A percentile compares a stretch with the other conserved stretches of the same genome.
Conservation (phyloP, 106 monocot species). For the Dioscorea zingiberensis region DNA sequence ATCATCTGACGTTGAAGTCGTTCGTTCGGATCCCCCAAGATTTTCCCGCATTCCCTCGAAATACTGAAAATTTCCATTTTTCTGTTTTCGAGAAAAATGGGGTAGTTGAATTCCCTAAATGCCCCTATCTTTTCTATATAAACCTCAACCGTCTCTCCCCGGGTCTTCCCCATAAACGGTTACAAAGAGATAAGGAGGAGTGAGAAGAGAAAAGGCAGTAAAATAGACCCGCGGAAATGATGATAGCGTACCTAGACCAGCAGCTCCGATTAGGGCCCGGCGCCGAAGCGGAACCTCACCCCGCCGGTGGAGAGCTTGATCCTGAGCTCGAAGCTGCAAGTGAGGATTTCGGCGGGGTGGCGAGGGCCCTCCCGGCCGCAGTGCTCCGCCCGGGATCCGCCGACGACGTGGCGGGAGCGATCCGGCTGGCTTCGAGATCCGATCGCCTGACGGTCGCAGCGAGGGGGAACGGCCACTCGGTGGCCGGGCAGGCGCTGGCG, state of each 20-base stretch:
- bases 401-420: background rate
- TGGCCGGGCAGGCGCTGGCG: slow-evolving; percentile 63
- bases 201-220: background rate
- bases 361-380: background rate
- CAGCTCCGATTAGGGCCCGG: background rate
- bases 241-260: slow-evolving; percentile 9
- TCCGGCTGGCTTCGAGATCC: background rate
- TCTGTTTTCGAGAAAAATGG: no score
- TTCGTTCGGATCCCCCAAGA: no score
- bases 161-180: no score
- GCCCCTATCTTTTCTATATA: no score
- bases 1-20: no score
- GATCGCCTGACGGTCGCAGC: slow-evolving; percentile 42
- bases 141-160: no score
- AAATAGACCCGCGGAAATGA: background rate
- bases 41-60: no score
- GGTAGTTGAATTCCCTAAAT: no score
- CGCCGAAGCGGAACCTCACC: background rate
- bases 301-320: background rate
- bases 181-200: background rate
- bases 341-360: slow-evolving; percentile 1
- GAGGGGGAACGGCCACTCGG: slow-evolving; percentile 82
- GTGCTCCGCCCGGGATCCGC: background rate
- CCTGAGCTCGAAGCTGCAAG: background rate
- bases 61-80: no score